Base-by-base conservation (phyloP, 2,329 filamentous ascomycete genomes). In the Alternaria sp. region DNA sequence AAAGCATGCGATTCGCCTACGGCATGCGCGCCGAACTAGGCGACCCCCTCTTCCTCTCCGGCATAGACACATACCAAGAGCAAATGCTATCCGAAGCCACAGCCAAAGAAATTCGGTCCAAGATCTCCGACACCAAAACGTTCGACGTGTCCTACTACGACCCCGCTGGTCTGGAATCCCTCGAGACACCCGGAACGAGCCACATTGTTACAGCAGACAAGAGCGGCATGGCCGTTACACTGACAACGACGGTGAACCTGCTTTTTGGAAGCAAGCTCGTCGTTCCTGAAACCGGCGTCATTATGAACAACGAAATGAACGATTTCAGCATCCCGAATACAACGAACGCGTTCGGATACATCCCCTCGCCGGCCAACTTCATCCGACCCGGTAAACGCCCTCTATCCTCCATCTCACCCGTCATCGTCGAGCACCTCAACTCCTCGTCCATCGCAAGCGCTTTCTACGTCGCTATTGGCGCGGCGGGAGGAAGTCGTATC, bases 1-100 rank as follows among this genome's bases (percentile, higher is more conserved):
- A 98, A 83, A 91, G 93, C 12, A 93, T 97, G 82, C 88, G 93
- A 21, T 98, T 97, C 77, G 93, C 88, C 3, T 98, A 97, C 76
- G 93, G 90, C 40, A 79, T 84, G 71, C 89, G 93, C 61, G 86
- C 89, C n/a, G 85, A 90, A 26, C 86, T 98, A 0, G 95, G 93
- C 5, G 96, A 98, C 77, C 96, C 95, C 0, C 83, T 82, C 1
- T 97, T 91, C 76, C 87, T 96, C 5, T 69, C 84, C 1, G 87
- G 87, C 28, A 82, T 95, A 54, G 81, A 84, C 9, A 78, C 81
- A 8, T 90, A 91, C 68, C 89, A 97, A 78, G 77, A 84, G 2
- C 77, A 71, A 25, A 91, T 98, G 84, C 80, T 97, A 17, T 86
- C 86, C 46, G 80, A 86, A 0, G 77, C 81, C 1, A 89, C 87